Percentiles rank a stretch among this genome's conserved stretches.
Evolutionary conservation across 179 eudicot species (phyloP).

Genomic region (Beta macrorhiza): DNA sequence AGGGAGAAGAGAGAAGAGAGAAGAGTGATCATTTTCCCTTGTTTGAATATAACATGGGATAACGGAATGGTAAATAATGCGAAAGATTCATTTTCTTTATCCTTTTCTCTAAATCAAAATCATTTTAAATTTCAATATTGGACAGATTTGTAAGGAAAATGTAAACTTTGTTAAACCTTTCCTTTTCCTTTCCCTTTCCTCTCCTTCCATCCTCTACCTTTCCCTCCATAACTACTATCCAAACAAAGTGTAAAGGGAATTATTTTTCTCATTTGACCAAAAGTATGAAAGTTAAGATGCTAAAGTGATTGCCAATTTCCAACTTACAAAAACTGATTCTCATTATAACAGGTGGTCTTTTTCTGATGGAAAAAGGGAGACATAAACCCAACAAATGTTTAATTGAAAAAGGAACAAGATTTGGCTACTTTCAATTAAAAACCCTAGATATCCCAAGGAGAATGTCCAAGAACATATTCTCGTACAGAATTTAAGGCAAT

Average conservation of each 20-base stretch:
- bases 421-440: neutral
- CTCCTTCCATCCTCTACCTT: no score
- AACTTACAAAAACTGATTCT: neutral
- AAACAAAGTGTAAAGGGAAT: neutral
- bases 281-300: neutral
- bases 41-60: no score
- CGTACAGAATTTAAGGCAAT: neutral
- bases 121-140: no score
- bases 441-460: neutral
- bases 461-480: constrained; percentile 19
- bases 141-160: no score
- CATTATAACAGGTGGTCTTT: constrained; percentile 8
- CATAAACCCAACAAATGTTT: constrained; percentile 10
- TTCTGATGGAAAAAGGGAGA: constrained; percentile 24
- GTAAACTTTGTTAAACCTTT: no score
- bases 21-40: no score
- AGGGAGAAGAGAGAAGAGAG: no score
- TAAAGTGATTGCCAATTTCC: neutral
- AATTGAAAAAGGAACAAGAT: neutral
- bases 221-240: no score
- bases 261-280: neutral
- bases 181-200: no score
- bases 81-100: no score
- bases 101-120: no score
- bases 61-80: no score